These are phyloP conservation scores for Ulmus americana DNA, from an alignment of 331 rosid genomes.

Conservation along the genomic window DNA sequence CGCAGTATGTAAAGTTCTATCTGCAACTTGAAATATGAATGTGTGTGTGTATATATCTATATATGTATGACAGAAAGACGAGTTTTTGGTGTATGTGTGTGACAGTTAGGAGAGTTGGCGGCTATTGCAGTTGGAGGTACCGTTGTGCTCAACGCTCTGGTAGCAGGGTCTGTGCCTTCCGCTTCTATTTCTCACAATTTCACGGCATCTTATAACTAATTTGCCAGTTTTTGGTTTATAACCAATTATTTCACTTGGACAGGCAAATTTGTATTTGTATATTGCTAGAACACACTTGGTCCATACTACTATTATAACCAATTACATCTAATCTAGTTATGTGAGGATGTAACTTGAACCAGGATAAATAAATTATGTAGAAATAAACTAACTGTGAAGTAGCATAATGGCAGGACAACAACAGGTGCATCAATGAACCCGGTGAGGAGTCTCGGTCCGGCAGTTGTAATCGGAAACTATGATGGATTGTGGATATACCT, in stretches of 20 bases:
- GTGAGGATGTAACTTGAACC: too few relatives aligned
- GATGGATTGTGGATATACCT: constrained; percentile 56
- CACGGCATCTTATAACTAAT: not conserved
- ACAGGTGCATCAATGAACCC: constrained; percentile 84
- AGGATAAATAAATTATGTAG: too few relatives aligned
- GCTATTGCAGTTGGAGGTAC: constrained; percentile 73
- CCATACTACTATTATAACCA: too few relatives aligned
- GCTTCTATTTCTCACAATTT: not conserved
- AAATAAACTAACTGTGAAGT: too few relatives aligned
- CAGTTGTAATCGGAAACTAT: constrained; percentile 71
- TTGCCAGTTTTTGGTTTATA: too few relatives aligned
- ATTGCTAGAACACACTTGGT: too few relatives aligned
- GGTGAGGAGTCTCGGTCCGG: constrained; percentile 73
- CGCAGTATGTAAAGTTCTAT: constrained; percentile 32
- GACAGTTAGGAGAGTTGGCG: constrained; percentile 71
- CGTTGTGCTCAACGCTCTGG: constrained; percentile 55
- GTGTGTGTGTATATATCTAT: not conserved
- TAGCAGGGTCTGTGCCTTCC: constrained; percentile 44
- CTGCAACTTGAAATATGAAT: not conserved
- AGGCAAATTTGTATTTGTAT: too few relatives aligned
- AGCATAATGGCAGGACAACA: constrained; percentile 27
- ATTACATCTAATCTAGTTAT: too few relatives aligned
- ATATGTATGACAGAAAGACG: too few relatives aligned
- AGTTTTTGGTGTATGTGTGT: too few relatives aligned
- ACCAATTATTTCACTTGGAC: too few relatives aligned